These are phyloP conservation scores for Agaricales sp. DNA, from an alignment of 1,284 basidiomycete genomes.

Conservation along the genomic window DNA sequence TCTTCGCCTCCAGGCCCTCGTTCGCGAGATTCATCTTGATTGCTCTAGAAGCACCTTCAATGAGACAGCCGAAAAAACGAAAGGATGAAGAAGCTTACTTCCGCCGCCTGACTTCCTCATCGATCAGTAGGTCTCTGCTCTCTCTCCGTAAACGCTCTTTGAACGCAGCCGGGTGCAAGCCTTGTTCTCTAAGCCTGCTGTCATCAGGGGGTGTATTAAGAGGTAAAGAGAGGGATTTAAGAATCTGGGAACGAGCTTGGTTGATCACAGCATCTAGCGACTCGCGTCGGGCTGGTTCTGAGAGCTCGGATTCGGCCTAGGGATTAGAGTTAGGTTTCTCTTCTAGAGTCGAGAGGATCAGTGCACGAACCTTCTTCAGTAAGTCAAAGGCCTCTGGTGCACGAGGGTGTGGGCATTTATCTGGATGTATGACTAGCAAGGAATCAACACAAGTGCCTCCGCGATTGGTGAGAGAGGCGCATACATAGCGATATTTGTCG, in stretches of 20 bases:
- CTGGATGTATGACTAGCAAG: conserved; percentile 70
- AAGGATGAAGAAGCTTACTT: conserved; percentile 39
- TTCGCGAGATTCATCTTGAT: conserved; percentile 82
- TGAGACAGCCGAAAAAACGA: conserved; percentile 4
- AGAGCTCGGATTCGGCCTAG: conserved; percentile 73
- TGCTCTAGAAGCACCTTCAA: conserved; percentile 35
- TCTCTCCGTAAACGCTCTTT: conserved; percentile 51
- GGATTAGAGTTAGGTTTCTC: conserved; percentile 3
- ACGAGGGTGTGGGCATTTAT: conserved; percentile 69
- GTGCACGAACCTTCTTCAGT: conserved; percentile 58
- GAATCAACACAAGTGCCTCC: neutral
- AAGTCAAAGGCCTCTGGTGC: conserved; percentile 80
- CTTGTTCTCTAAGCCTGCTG: conserved; percentile 38
- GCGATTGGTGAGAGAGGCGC: conserved; percentile 17
- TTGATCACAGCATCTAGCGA: conserved; percentile 70
- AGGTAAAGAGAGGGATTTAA: conserved; percentile 53
- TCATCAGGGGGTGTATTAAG: conserved; percentile 45
- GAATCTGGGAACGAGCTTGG: conserved; percentile 52
- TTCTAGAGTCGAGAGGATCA: neutral
- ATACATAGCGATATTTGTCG: conserved; percentile 73
- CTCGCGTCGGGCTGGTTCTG: conserved; percentile 62
- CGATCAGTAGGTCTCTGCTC: conserved; percentile 71
- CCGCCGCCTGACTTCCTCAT: conserved; percentile 69
- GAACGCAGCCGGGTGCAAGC: conserved; percentile 36
- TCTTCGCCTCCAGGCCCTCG: conserved; percentile 73